phyloP scores from a whole-genome alignment of 805 yeast genomes.

The Maudiozyma pseudohumilis region DNA sequence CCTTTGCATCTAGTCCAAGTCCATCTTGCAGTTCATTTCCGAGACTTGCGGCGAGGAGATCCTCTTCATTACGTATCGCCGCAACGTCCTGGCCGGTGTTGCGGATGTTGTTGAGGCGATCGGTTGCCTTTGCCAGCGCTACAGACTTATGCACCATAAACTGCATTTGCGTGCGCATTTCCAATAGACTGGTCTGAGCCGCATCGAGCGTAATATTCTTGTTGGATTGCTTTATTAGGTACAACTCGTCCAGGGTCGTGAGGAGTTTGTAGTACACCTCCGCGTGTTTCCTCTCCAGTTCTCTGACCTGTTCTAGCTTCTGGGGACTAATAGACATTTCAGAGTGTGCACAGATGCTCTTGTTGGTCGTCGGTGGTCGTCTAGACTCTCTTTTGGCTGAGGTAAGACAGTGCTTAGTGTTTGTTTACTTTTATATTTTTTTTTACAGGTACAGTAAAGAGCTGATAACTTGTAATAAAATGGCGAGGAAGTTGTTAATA shows the following conservation, averaged over 20 bases:
- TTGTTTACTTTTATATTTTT: no score
- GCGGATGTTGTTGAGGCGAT: constrained; percentile 6
- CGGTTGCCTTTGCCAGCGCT: constrained; percentile 13
- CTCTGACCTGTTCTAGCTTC: constrained; percentile 10
- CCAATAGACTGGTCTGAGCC: constrained; percentile 6
- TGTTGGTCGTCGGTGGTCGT: no score
- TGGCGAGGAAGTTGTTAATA: no score
- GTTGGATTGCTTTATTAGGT: constrained; percentile 12
- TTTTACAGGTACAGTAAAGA: no score
- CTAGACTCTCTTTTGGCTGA: no score
- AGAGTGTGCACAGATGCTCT: no score
- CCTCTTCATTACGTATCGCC: constrained; percentile 7
- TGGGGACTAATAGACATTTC: constrained; percentile 2
- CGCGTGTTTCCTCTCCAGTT: constrained; percentile 26
- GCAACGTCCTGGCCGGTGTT: background rate
- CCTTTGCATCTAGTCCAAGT: constrained; percentile 10
- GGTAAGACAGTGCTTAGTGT: no score
- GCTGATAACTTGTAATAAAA: no score
- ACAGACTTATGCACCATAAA: constrained; percentile 18
- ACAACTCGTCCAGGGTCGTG: constrained; percentile 27
- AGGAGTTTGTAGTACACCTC: constrained; percentile 27
- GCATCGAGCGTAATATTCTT: background rate
- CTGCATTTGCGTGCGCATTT: constrained; percentile 15
- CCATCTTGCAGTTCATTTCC: constrained; percentile 12
- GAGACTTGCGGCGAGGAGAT: constrained; percentile 10